Evolutionary conservation across 2,329 filamentous ascomycete species (phyloP), one percentile per base, ranked within the genome.

Genomic region (Colletotrichum orchidophilum): DNA sequence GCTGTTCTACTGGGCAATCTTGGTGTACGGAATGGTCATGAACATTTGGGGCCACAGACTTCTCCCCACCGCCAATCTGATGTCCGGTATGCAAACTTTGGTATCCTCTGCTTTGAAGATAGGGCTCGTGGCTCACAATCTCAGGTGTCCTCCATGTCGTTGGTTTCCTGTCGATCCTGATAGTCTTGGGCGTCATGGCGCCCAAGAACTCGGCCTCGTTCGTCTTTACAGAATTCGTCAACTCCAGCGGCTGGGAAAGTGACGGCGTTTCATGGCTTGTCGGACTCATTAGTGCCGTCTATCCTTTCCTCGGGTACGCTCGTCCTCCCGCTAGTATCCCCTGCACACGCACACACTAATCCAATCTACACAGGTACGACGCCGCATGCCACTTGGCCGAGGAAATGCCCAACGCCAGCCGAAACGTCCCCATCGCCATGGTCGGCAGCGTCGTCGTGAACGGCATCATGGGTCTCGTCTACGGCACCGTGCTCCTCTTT

Each of bases 1-100:
- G 79, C 72, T 87, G 0, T 82, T 87, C 53, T 85, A 86, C 73
- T 86, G 84, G 83, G 78, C 81, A 1, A 73, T 85, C 0, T 70
- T 85, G 6, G 31, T 78, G 0, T 85, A 84, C 57, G 78, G 79
- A 0, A 73, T 80, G 5, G 73, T 74, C 0, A 66, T 85, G 33
- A 87, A 87, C 26, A 81, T 86, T 7, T 85, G 79, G 78, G 84
- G 83, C 0, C 77, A 78, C 0, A 80, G 73, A 27, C 61, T 81
- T 0, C 74, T 85, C 3, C 83, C 83, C 0, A 77, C 79, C 0
- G 76, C 79, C 1, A 85, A 84, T 35, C 49, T 76, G 0, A 24
- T 75, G 5, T 77, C 74, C 0, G 67, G 67, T 70, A 42, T 15
- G 49, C 13, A 15, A 15, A n/a, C n/a, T 1, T 1, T 13, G 72